Evolutionary conservation across 1,139 yeast species (phyloP), one percentile per base, ranked within the genome.

Genomic region (Fermentozyma sake): DNA sequence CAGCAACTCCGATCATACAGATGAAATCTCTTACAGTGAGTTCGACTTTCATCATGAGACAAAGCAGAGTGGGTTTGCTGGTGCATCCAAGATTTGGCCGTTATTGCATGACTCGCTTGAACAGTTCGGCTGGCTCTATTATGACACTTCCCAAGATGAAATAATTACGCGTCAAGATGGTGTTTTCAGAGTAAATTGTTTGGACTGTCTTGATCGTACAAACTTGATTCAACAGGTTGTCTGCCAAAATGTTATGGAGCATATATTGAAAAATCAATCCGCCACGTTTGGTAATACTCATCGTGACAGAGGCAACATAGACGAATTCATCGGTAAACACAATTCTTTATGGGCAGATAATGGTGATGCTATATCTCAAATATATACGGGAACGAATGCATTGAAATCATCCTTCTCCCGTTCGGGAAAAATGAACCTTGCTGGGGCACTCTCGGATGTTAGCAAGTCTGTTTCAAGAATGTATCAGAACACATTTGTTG

Each of bases 301-400:
- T 17, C 39, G 57, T 14, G 55, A 51, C 18, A 34, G 56, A 22
- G 34, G 44, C 17, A 43, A 44, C 7, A 31, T 44, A 7, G 63
- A 53, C 7, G 91, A 78, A 12, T 57, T 84, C 23, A 68, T 78
- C 50, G 51, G 58, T 21, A 77, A 72, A 35, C 96, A 89, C 48
- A 84, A 87, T 44, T 66, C 80, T 4, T 58, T 91, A 13, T 93
- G 98, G 98, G 99, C 98, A 0, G 96, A 93, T 54, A 89, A 91
- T 52, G 99, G 98, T 25, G 98, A 93, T 55, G 96, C 93, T 35
- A 75, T 93, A 7, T 87, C 97, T 1, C 96, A 87, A 52, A 91
- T 91, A 16, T 93, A 93, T 51, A 91, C 98, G 1, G 98, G 98
- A 5, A 93, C 98, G 1, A 89, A 91, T 50, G 98, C 98, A 0